These are phyloP conservation scores for Coemansia guatemalensis DNA, from an alignment of 192 early-diverging fungal species.

Conservation along the genomic window DNA sequence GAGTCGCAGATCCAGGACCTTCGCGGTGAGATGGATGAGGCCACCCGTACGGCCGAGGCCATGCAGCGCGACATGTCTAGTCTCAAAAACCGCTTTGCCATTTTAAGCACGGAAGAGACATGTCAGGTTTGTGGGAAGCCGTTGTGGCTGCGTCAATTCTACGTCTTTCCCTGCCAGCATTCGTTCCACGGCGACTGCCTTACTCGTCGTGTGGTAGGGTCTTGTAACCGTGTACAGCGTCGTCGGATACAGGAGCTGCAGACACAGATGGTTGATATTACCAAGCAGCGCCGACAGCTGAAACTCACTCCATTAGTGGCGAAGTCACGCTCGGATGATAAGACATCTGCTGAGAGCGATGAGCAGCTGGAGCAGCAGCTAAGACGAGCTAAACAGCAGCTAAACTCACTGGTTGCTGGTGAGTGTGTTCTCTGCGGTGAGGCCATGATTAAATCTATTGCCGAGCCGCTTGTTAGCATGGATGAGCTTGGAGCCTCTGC, in stretches of 20 bases:
- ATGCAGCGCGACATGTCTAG: conserved; percentile 90
- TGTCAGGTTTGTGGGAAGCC: conserved; percentile 80
- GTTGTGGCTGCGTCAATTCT: conserved; percentile 84
- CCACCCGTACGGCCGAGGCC: conserved; percentile 85
- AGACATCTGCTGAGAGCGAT: conserved; percentile 24
- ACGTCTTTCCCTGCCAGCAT: conserved; percentile 95
- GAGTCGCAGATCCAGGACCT: conserved; percentile 87
- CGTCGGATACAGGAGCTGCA: conserved; percentile 53
- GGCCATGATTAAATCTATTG: conserved; percentile 88
- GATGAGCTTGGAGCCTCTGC: conserved; percentile 24
- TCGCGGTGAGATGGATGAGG: conserved; percentile 93
- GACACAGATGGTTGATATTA: conserved; percentile 33
- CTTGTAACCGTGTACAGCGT: conserved; percentile 48
- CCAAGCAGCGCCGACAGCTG: conserved; percentile 41
- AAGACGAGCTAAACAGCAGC: conserved; percentile 58
- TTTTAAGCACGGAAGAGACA: conserved; percentile 54
- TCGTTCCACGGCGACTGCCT: conserved; percentile 94
- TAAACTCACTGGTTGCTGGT: conserved; percentile 73
- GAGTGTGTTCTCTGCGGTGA: conserved; percentile 98
- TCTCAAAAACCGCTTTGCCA: conserved; percentile 71
- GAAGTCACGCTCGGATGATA: conserved; percentile 1
- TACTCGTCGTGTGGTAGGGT: conserved; percentile 60
- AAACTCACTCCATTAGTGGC: conserved; percentile 30
- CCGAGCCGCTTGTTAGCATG: conserved; percentile 70
- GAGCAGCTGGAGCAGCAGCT: conserved; percentile 51